These are phyloP conservation scores for Globisporangium iwayamae DNA, from an alignment of 352 stramenopile species.

Conservation along the genomic window DNA sequence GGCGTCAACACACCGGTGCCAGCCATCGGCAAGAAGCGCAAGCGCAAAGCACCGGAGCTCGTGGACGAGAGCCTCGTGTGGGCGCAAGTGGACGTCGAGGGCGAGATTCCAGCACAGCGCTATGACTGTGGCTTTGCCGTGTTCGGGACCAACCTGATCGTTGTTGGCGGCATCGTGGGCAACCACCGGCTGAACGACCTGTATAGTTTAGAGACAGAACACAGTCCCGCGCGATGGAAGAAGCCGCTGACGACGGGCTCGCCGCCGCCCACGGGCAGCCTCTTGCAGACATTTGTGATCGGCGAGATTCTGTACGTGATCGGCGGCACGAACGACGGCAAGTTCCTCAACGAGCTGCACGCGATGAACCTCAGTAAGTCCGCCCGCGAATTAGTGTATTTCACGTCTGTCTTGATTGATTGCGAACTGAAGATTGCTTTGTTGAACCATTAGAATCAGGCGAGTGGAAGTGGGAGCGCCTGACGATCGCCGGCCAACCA, in stretches of 20 bases:
- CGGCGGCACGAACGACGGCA: constrained; percentile 52
- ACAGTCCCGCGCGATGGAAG: constrained; percentile 24
- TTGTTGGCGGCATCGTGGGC: constrained; percentile 59
- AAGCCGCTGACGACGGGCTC: constrained; percentile 31
- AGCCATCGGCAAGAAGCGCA: constrained; percentile 23
- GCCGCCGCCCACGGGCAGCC: constrained; percentile 33
- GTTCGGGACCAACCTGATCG: constrained; percentile 36
- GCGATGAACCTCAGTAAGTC: constrained; percentile 40
- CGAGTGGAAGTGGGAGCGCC: constrained; percentile 52
- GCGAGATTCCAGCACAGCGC: constrained; percentile 30
- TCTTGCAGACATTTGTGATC: constrained; percentile 56
- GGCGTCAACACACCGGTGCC: not conserved
- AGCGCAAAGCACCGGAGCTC: constrained; percentile 30
- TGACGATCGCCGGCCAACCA: constrained; percentile 33
- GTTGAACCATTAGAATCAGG: constrained; percentile 20
- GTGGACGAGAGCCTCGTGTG: constrained; percentile 31
- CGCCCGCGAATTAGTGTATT: not conserved
- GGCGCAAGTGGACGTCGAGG: constrained; percentile 26
- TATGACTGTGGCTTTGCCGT: constrained; percentile 57
- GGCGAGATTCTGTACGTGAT: constrained; percentile 47
- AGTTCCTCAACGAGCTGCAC: constrained; percentile 56
- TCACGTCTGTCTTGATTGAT: not conserved
- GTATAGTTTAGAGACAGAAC: constrained; percentile 36
- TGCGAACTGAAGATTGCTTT: constrained; percentile 1
- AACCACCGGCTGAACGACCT: constrained; percentile 54